phyloP scores from a whole-genome alignment of 2,329 filamentous ascomycete species.

The Fonsecaea nubica region DNA sequence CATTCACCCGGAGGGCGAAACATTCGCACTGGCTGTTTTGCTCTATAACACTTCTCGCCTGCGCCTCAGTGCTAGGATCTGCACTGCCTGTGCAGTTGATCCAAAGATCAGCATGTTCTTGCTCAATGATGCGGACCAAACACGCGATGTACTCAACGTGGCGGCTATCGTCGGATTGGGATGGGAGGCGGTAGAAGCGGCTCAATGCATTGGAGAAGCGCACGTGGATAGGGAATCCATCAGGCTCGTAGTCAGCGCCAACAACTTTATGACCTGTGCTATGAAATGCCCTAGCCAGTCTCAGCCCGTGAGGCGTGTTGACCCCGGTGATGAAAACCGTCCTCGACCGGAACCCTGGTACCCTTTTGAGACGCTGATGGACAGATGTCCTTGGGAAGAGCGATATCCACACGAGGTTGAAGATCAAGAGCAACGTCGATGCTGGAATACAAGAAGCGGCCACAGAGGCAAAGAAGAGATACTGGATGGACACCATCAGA shows the following conservation, averaged over 20 bases:
- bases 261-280: constrained; percentile 71
- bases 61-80: constrained; percentile 68
- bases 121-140: constrained; percentile 64
- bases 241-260: constrained; percentile 68
- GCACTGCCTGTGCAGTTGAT: constrained; percentile 72
- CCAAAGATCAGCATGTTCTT: constrained; percentile 72
- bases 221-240: constrained; percentile 58
- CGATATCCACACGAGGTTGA: constrained; percentile 46
- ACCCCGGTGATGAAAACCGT: constrained; percentile 75
- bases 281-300: constrained; percentile 70
- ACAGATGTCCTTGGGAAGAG: constrained; percentile 40
- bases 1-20: constrained; percentile 26
- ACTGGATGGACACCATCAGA: constrained; percentile 45
- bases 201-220: constrained; percentile 65
- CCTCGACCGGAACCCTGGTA: constrained; percentile 52
- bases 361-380: constrained; percentile 42
- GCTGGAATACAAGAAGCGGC: constrained; percentile 56
- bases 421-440: constrained; percentile 52
- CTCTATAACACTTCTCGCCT: constrained; percentile 67
- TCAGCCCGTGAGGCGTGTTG: constrained; percentile 72
- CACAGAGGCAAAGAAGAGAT: constrained; percentile 54
- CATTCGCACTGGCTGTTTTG: constrained; percentile 63
- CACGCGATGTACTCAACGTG: constrained; percentile 58
- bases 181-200: constrained; percentile 59
- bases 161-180: constrained; percentile 16